Percentiles rank a stretch among this genome's conserved stretches.
Evolutionary conservation across 2,329 filamentous ascomycete genomes (phyloP).

Genomic region (Fusarium acutatum): DNA sequence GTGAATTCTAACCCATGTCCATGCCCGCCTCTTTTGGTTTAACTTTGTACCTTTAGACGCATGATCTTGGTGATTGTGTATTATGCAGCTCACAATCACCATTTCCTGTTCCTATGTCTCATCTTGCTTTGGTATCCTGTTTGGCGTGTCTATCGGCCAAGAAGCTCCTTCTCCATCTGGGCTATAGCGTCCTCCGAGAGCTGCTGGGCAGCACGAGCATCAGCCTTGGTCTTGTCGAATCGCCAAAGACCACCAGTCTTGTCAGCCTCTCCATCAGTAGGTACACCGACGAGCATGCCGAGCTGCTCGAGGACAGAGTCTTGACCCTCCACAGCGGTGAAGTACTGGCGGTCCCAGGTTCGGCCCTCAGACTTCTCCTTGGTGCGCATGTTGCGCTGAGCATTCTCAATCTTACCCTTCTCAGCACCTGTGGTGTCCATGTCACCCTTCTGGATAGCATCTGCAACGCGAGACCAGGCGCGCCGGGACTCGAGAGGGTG

Average conservation of each 20-base stretch:
- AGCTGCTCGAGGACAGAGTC: constrained; percentile 58
- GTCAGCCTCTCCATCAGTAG: constrained; percentile 62
- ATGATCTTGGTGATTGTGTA: background rate
- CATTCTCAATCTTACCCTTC: constrained; percentile 90
- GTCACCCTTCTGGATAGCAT: constrained; percentile 81
- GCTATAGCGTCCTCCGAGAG: constrained; percentile 51
- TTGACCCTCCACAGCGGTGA: constrained; percentile 61
- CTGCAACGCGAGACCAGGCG: constrained; percentile 87
- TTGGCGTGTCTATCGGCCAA: constrained; percentile 47
- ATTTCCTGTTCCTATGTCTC: background rate
- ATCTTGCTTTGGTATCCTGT: background rate
- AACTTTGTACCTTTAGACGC: background rate
- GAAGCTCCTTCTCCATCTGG: constrained; percentile 56
- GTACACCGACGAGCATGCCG: constrained; percentile 57
- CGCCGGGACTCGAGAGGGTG: constrained; percentile 87
- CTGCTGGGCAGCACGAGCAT: constrained; percentile 47
- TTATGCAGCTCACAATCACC: constrained; percentile 12
- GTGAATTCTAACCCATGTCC: constrained; percentile 26
- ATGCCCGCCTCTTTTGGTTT: constrained; percentile 16
- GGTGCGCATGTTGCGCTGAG: constrained; percentile 78
- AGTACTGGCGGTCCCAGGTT: constrained; percentile 87
- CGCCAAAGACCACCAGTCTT: constrained; percentile 70
- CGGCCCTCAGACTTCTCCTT: constrained; percentile 78
- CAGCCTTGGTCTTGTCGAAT: constrained; percentile 60
- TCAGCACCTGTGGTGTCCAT: constrained; percentile 81